Percentiles rank a stretch among this genome's conserved stretches.
Conservation (phyloP, 257 asterid species). For the Eucommia ulmoides region DNA sequence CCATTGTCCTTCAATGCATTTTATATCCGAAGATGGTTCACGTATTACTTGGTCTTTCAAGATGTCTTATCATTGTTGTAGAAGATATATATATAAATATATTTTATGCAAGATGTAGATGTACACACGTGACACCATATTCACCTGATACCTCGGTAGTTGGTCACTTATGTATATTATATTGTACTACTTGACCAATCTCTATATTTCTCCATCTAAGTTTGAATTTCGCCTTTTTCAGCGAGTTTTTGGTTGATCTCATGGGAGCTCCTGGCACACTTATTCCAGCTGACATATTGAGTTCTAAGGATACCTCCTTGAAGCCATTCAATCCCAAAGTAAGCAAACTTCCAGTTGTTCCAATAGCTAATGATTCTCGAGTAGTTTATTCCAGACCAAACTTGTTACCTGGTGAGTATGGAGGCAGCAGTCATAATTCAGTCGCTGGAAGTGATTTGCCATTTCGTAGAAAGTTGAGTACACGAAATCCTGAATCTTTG, state of each 20-base stretch:
- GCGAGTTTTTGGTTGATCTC: constrained; percentile 97
- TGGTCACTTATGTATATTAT: too few relatives aligned
- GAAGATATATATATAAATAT: too few relatives aligned
- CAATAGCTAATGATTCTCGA: constrained; percentile 22
- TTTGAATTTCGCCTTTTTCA: constrained; percentile 33
- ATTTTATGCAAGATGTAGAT: not conserved
- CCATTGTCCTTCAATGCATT: too few relatives aligned
- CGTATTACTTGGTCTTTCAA: too few relatives aligned
- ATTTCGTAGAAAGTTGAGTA: constrained; percentile 11
- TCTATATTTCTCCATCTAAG: constrained; percentile 20
- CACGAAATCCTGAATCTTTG: constrained; percentile 32
- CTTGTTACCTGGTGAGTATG: constrained; percentile 12
- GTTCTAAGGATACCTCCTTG: constrained; percentile 59
- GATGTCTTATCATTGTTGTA: too few relatives aligned
- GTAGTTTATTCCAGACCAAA: constrained; percentile 19
- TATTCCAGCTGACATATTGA: constrained; percentile 74
- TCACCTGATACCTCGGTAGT: not conserved
- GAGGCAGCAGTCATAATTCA: constrained; percentile 13
- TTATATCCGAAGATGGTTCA: too few relatives aligned
- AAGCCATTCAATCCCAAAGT: constrained; percentile 35
- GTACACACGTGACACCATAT: not conserved
- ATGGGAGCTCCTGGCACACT: constrained; percentile 99
- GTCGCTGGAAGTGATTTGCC: constrained; percentile 23
- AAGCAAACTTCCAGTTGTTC: constrained; percentile 38
- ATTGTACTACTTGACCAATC: too few relatives aligned